Evolutionary conservation across 148 eudicot species (phyloP), one percentile per base, ranked within the genome.

Genomic region (Camellia granthamiana): DNA sequence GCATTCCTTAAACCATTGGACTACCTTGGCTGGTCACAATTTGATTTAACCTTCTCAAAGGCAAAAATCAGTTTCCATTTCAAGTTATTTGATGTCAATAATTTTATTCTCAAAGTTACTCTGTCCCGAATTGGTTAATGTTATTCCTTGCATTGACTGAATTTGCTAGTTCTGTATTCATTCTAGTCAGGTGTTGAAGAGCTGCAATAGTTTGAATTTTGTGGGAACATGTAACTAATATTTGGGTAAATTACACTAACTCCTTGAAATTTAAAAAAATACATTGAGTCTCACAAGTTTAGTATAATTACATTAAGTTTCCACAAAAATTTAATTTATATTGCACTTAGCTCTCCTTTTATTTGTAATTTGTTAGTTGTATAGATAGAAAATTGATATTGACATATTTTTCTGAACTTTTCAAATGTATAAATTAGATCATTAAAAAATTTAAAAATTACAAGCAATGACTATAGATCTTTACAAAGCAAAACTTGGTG

Each of bases 401-500:
- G 30, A 30, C 30, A 30, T 30, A 0, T 30, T 47, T 47, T 47
- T 7, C 5, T 47, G 2, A 47, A 47, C 7, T 47, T 47, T 47
- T 4, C 51, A 47, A 7, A 47, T 47, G 64, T 8, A 3, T 15
- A 60, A 3, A 47, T 47, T 18, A 70, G 13, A 15, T 23, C 6
- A 5, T 41, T 13, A 19, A 46, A 75, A 16, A 60, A 30, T 30
- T 30, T 0, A 59, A 75, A 62, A 58, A 3, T n/a, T 49, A 47
- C 3, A 46, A 47, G 44, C 79, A 65, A 49, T 77, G 71, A 65
- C 65, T 65, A 15, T 77, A 23, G 46, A 77, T 65, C 18, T 23
- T 77, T 23, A 47, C 43, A 67, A 3, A 67, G 65, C 43, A 67
- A 3, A 67, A 49, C 49, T 5, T 18, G 52, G 51, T 42, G 18